Conservation (phyloP, 805 yeast genomes). For the Teunomyces stri region DNA sequence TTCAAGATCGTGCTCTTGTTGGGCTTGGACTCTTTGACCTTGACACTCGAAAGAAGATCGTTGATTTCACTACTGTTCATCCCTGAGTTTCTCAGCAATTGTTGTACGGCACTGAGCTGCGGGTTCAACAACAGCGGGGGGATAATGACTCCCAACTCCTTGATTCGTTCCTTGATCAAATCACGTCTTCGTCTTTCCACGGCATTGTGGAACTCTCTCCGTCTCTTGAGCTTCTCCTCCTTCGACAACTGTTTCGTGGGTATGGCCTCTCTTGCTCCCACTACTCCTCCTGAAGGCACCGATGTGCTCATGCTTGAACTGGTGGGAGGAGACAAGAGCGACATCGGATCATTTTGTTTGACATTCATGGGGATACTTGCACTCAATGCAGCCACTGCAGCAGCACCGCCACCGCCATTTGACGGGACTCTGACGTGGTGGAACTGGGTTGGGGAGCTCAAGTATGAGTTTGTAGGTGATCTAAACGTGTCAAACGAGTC, state of each 20-base stretch:
- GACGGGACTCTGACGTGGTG: constrained; percentile 13
- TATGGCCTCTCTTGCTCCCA: constrained; percentile 9
- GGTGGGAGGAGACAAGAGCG: constrained; percentile 24
- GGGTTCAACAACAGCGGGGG: constrained; percentile 70
- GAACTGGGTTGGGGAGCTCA: constrained; percentile 37
- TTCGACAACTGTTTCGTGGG: constrained; percentile 44
- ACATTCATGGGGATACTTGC: constrained; percentile 22
- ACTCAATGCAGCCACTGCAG: constrained; percentile 11
- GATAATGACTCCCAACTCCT: constrained; percentile 75
- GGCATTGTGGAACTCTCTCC: constrained; percentile 90
- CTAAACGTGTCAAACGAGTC: constrained; percentile 35
- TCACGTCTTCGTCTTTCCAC: constrained; percentile 92
- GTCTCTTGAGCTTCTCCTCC: constrained; percentile 70
- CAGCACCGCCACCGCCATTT: constrained; percentile 4
- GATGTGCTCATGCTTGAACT: constrained; percentile 26
- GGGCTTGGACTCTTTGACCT: constrained; percentile 67
- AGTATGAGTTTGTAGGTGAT: constrained; percentile 32
- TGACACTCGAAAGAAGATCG: constrained; percentile 38
- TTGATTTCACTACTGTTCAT: constrained; percentile 31
- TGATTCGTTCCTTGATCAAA: constrained; percentile 82
- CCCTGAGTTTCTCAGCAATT: constrained; percentile 33
- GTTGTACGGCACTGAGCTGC: constrained; percentile 41
- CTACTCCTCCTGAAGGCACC: constrained; percentile 19
- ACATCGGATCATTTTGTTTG: constrained; percentile 5
- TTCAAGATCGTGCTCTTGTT: constrained; percentile 77